Conservation (phyloP, 108 stramenopile genomes). For the Cyclotella baltica region DNA sequence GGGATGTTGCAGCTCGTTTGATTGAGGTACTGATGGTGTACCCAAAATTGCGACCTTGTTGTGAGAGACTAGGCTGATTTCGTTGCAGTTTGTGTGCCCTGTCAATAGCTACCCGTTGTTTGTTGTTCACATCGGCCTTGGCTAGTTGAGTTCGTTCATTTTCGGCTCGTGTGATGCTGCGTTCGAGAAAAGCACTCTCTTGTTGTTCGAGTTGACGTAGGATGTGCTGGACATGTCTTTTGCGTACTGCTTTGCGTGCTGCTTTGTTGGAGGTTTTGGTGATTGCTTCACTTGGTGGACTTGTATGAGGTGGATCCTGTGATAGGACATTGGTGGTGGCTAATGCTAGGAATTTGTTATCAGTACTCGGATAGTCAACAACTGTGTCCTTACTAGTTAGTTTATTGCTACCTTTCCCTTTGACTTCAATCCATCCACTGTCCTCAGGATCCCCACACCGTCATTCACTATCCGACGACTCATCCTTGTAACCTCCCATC, state of each 20-base stretch:
- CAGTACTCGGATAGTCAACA: too few species aligned
- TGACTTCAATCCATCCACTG: background rate
- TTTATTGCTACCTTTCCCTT: slow-evolving; percentile 3
- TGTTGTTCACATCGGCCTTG: slow-evolving; percentile 1
- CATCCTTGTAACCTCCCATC: background rate
- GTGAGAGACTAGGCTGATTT: background rate
- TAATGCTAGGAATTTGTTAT: too few species aligned
- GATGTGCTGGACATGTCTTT: background rate
- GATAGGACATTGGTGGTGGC: too few species aligned
- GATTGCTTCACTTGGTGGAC: too few species aligned
- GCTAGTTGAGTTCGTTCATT: slow-evolving; percentile 14
- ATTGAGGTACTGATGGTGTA: slow-evolving; percentile 3
- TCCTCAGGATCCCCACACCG: background rate
- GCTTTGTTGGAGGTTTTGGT: too few species aligned
- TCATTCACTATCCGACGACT: background rate
- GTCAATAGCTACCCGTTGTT: background rate
- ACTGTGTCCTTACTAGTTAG: too few species aligned
- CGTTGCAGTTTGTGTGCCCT: background rate
- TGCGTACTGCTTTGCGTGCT: too few species aligned
- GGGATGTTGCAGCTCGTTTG: background rate
- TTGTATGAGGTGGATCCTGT: too few species aligned
- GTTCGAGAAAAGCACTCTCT: slow-evolving; percentile 3
- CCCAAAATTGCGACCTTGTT: background rate
- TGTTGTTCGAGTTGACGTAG: slow-evolving; percentile 1
- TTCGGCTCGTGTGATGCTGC: slow-evolving; percentile 5